Evolutionary conservation across 371 early-diverging fungal genomes (phyloP).

Genomic region (Dinochytrium kinnereticum): DNA sequence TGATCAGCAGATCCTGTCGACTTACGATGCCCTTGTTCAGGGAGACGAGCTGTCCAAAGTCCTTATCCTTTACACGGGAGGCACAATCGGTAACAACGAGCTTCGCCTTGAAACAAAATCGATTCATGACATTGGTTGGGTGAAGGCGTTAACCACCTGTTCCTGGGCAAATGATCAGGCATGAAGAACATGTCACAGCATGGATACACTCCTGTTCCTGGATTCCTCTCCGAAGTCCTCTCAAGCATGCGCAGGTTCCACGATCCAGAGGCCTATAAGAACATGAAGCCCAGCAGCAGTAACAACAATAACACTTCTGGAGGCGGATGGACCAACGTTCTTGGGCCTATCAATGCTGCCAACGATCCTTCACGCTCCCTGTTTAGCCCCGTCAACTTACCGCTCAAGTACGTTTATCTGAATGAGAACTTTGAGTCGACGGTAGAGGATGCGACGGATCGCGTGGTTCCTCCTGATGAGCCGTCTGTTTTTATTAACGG

Average conservation of each 20-base stretch:
- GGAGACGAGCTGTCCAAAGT: conserved; percentile 51
- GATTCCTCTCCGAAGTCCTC: conserved; percentile 74
- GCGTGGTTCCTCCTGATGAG: background rate
- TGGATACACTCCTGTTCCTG: conserved; percentile 46
- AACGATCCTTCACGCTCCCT: background rate
- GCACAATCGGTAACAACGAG: conserved; percentile 93
- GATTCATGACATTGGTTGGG: no score
- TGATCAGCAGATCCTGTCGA: background rate
- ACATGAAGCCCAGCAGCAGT: background rate
- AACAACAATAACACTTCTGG: no score
- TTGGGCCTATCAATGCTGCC: conserved; percentile 2
- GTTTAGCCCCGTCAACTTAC: conserved; percentile 44
- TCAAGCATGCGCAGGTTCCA: conserved; percentile 84
- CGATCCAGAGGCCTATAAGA: conserved; percentile 58
- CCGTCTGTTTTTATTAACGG: conserved; percentile 47
- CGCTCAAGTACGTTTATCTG: conserved; percentile 28
- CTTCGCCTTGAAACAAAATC: no score
- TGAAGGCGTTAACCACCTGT: conserved; percentile 61
- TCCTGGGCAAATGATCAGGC: background rate
- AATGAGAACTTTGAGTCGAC: background rate
- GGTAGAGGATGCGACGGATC: background rate
- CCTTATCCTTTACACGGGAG: conserved; percentile 87
- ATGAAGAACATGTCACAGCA: conserved; percentile 32
- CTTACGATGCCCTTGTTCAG: conserved; percentile 12
- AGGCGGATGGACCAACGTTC: background rate